These are phyloP conservation scores for Schizothecium vesticola DNA, from an alignment of 495 filamentous ascomycete genomes.

Conservation along the genomic window DNA sequence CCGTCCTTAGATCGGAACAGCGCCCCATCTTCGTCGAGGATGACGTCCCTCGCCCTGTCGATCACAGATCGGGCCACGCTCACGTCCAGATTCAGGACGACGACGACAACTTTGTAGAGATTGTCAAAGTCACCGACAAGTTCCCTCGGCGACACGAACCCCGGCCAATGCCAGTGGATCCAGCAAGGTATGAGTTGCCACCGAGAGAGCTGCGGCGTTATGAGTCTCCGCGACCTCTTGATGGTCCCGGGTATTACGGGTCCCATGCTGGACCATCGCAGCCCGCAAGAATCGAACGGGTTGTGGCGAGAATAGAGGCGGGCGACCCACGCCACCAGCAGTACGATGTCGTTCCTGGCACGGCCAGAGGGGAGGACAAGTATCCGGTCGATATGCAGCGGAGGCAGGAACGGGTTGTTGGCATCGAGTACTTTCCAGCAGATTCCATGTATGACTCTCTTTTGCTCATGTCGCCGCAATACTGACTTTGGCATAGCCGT, in stretches of 20 bases:
- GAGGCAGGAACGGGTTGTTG: conserved; percentile 22
- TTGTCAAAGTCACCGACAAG: conserved; percentile 28
- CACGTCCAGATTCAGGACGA: conserved; percentile 1
- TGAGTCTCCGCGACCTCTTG: conserved; percentile 6
- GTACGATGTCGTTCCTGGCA: background rate
- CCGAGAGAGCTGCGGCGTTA: background rate
- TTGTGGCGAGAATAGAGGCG: background rate
- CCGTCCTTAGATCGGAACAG: conserved; percentile 19
- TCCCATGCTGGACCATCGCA: background rate
- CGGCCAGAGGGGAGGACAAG: background rate
- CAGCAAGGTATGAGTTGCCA: background rate
- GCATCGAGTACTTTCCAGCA: conserved; percentile 2
- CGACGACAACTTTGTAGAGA: conserved; percentile 17
- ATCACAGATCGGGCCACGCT: background rate
- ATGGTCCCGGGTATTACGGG: conserved; percentile 3
- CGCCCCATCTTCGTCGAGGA: conserved; percentile 27
- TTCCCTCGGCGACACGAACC: conserved; percentile 26
- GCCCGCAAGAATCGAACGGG: background rate
- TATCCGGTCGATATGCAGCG: background rate
- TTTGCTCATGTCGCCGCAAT: background rate
- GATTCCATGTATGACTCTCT: background rate
- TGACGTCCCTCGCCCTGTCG: background rate
- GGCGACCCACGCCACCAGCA: background rate
- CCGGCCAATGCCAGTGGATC: background rate
- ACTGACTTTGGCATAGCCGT: background rate